These are phyloP conservation scores for Coniochaeta sp. DNA, from an alignment of 2,329 filamentous ascomycete species.

Conservation along the genomic window DNA sequence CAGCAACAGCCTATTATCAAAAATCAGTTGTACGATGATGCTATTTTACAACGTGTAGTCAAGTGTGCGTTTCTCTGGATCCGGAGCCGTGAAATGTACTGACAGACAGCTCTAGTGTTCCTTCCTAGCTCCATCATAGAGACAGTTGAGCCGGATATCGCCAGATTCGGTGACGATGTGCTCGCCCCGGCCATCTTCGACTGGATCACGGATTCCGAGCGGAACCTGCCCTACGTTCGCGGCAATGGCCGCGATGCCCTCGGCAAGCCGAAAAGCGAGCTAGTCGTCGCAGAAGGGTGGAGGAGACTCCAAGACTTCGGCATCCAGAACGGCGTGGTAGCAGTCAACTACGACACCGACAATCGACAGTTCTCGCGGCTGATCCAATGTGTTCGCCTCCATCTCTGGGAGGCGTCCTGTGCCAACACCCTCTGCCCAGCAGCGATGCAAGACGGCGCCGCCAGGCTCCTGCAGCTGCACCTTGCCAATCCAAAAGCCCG, in stretches of 20 bases:
- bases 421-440: constrained; percentile 58
- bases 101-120: constrained; percentile 32
- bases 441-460: constrained; percentile 60
- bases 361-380: constrained; percentile 44
- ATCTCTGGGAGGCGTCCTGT: constrained; percentile 53
- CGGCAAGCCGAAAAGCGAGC: constrained; percentile 48
- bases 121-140: constrained; percentile 32
- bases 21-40: constrained; percentile 52
- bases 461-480: constrained; percentile 39
- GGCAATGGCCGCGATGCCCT: constrained; percentile 53
- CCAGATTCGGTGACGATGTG: constrained; percentile 42
- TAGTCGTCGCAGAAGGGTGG: constrained; percentile 64
- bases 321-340: constrained; percentile 49
- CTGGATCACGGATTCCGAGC: constrained; percentile 57
- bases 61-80: constrained; percentile 28
- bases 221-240: constrained; percentile 52
- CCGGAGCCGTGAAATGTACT: background rate
- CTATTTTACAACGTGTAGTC: constrained; percentile 42
- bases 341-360: constrained; percentile 50
- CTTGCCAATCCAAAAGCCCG: constrained; percentile 18
- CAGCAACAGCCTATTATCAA: constrained; percentile 42
- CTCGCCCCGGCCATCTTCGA: constrained; percentile 46
- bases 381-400: constrained; percentile 50
- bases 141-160: constrained; percentile 34
- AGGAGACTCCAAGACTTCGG: constrained; percentile 52